Evolutionary conservation across 2,329 filamentous ascomycete species (phyloP), one percentile per base, ranked within the genome.

Genomic region (Aspergillus vadensis): DNA sequence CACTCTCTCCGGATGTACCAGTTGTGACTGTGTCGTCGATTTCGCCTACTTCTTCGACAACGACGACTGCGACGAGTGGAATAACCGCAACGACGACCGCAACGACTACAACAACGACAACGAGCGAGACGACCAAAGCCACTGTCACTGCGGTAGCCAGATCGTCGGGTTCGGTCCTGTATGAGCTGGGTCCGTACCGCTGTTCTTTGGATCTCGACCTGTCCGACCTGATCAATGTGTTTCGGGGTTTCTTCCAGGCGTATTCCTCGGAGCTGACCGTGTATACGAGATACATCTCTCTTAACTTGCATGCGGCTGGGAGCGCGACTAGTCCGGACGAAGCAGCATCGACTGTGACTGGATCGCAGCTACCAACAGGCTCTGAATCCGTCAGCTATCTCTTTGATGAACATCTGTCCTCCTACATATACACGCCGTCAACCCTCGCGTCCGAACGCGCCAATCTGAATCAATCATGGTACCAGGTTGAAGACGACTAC

Each of bases 391-490:
- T 87, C 6, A 82, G 83, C 62, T 72, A 77, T 8, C 69, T 82
- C 1, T 70, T 88, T 4, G 72, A 77, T n/a, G 67, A 70, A 1
- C 81, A 81, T 47, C 72, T 87, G 0, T 80, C 79, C 0, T 68
- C 74, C 2, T 83, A 81, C 58, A 69, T 87, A 2, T 89, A 88
- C 68, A 85, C 81, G 2, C 85, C 85, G 0, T 64, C 70, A 0
- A 69, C 79, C 38, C 75, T 90, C 5, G 67, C 66, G 14, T 65
- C 76, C 0, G 83, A 89, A 54, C 80, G 87, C 56, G 73, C 71
- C 36, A 80, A 88, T 69, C 74, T 89, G 12, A 86, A 88, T 64
- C 67, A 69, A 1, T 83, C 83, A 1, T 90, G 87, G 87, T 86
- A 82, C 65, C 70, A 76, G 7, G 76, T 79, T 15, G 61, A 69